phyloP scores from a whole-genome alignment of 2,329 filamentous ascomycete genomes.

The Aureobasidium sp. region DNA sequence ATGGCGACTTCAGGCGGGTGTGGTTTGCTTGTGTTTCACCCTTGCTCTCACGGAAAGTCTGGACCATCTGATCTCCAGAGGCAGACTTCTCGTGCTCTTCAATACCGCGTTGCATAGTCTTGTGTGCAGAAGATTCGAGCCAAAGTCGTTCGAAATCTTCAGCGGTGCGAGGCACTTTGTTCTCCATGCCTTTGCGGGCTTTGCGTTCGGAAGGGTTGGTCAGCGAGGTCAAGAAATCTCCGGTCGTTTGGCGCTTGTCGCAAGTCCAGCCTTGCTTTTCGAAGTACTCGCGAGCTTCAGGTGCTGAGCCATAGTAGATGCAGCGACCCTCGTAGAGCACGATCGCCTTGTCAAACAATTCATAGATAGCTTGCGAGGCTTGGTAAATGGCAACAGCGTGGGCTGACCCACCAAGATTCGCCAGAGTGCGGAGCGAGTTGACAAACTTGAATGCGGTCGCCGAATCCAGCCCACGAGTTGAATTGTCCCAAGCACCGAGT shows the following conservation, averaged over 20 bases:
- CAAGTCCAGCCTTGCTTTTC: slow-evolving; percentile 62
- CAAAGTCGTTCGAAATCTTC: slow-evolving; percentile 57
- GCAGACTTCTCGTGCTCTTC: slow-evolving; percentile 42
- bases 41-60: slow-evolving; percentile 42
- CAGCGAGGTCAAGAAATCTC: slow-evolving; percentile 62
- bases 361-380: slow-evolving; percentile 46
- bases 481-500: slow-evolving; percentile 41
- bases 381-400: slow-evolving; percentile 55
- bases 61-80: slow-evolving; percentile 39
- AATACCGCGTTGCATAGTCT: slow-evolving; percentile 42
- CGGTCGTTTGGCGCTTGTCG: slow-evolving; percentile 59
- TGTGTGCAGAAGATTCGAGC: slow-evolving; percentile 47
- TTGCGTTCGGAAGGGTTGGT: slow-evolving; percentile 58
- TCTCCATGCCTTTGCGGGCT: slow-evolving; percentile 52
- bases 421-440: slow-evolving; percentile 44
- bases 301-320: slow-evolving; percentile 65
- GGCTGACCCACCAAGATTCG: slow-evolving; percentile 44
- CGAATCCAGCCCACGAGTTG: slow-evolving; percentile 46
- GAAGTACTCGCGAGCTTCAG: slow-evolving; percentile 57
- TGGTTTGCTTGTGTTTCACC: slow-evolving; percentile 41
- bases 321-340: slow-evolving; percentile 71
- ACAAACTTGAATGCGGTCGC: slow-evolving; percentile 54
- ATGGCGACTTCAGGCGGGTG: slow-evolving; percentile 48
- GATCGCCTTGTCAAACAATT: slow-evolving; percentile 66
- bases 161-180: slow-evolving; percentile 57